A percentile compares a stretch with the other conserved stretches of the same genome.
Evolutionary conservation across 2,329 filamentous ascomycete species (phyloP).

Genomic region (Fusarium verticillioides): DNA sequence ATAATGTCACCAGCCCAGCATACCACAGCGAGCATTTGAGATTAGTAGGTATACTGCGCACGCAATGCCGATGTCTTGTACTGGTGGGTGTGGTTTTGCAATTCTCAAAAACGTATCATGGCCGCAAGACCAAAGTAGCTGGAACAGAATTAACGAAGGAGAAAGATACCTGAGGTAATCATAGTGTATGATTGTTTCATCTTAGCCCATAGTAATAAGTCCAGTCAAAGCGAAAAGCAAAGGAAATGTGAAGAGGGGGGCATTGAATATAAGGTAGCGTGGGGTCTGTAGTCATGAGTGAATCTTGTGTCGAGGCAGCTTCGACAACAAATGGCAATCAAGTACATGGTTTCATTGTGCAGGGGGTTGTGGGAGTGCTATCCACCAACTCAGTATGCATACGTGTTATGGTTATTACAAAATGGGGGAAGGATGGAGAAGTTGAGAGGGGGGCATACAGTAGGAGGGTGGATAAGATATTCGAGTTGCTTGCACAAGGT

Average conservation of each 20-base stretch:
- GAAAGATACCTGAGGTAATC: not conserved
- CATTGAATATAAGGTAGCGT: not conserved
- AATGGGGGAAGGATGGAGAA: slow-evolving; percentile 1
- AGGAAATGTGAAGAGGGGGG: not conserved
- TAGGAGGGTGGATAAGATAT: not conserved
- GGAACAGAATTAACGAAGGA: not conserved
- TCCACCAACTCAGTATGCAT: slow-evolving; percentile 33
- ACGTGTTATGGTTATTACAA: slow-evolving; percentile 40
- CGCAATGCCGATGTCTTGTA: not conserved
- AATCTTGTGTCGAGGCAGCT: not conserved
- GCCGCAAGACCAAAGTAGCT: not conserved
- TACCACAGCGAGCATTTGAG: not conserved
- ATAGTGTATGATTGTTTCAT: not conserved
- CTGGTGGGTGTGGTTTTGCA: not conserved
- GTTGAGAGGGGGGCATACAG: not conserved
- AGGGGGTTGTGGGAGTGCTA: slow-evolving; percentile 11
- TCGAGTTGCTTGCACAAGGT: not conserved
- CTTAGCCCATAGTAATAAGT: not conserved
- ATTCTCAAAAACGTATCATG: not conserved
- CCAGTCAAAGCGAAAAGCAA: slow-evolving; percentile 4
- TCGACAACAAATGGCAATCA: slow-evolving; percentile 1
- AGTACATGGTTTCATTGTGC: slow-evolving; percentile 13
- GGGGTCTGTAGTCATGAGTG: not conserved
- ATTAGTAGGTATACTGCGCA: not conserved
- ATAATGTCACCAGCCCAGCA: not conserved